These are phyloP conservation scores for Epicoccum sorghinum DNA, from an alignment of 2,329 filamentous ascomycete species.

Conservation along the genomic window DNA sequence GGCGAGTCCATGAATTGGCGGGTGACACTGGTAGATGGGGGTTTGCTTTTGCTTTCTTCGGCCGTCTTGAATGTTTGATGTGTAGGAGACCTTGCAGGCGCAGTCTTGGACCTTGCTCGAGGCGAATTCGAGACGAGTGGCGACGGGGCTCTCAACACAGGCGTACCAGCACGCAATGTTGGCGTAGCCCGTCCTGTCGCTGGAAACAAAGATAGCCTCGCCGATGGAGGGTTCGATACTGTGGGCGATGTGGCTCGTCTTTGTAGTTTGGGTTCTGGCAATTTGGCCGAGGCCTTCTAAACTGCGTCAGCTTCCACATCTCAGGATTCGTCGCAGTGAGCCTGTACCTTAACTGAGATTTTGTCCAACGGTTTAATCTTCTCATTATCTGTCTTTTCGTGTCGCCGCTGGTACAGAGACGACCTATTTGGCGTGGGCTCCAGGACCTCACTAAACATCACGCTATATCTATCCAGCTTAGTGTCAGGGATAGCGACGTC, in stretches of 20 bases:
- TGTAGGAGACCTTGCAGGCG: constrained; percentile 37
- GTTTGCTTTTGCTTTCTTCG: constrained; percentile 11
- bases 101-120: constrained; percentile 36
- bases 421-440: constrained; percentile 46
- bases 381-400: constrained; percentile 44
- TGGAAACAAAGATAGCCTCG: constrained; percentile 43
- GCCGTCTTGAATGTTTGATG: constrained; percentile 27
- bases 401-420: constrained; percentile 44
- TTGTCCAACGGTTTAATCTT: constrained; percentile 42
- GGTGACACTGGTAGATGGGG: constrained; percentile 10
- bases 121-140: constrained; percentile 27
- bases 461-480: constrained; percentile 85
- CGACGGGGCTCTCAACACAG: constrained; percentile 32
- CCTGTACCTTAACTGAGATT: constrained; percentile 41
- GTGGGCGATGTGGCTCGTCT: constrained; percentile 44
- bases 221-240: constrained; percentile 34
- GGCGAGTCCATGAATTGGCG: constrained; percentile 18
- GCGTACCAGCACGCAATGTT: constrained; percentile 17
- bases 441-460: constrained; percentile 86
- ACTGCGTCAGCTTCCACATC: constrained; percentile 11
- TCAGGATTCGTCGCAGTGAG: not conserved
- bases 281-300: constrained; percentile 22
- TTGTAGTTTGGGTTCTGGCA: constrained; percentile 27
- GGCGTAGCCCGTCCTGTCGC: constrained; percentile 22
- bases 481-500: constrained; percentile 81